These are phyloP conservation scores for Macadamia integrifolia DNA, from an alignment of 164 flowering plant species.

Conservation along the genomic window DNA sequence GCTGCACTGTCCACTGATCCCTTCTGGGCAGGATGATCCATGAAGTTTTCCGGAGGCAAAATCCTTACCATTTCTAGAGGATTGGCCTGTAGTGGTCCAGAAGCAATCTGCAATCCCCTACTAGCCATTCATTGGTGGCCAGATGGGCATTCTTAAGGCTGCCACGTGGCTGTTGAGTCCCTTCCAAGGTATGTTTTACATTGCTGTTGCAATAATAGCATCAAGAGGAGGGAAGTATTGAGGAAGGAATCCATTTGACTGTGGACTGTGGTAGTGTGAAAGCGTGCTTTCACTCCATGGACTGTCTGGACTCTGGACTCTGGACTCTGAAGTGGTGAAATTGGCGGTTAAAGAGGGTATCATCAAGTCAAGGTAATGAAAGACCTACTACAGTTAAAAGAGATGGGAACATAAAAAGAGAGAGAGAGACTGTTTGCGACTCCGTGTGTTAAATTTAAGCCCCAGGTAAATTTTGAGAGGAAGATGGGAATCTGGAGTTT, in stretches of 20 bases:
- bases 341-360: constrained; percentile 19
- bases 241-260: constrained; percentile 9
- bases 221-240: constrained; percentile 6
- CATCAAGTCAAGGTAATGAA: background rate
- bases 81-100: constrained; percentile 25
- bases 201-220: constrained; percentile 29
- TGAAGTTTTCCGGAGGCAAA: too few species aligned
- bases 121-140: constrained; percentile 20
- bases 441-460: background rate
- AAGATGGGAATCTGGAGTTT: background rate
- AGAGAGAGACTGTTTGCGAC: background rate
- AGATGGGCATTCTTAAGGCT: constrained; percentile 12
- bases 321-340: constrained; percentile 13
- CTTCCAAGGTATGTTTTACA: constrained; percentile 33
- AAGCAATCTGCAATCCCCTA: constrained; percentile 20
- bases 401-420: background rate
- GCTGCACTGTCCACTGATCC: too few species aligned
- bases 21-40: too few species aligned
- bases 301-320: too few species aligned
- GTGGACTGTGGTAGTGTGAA: constrained; percentile 27
- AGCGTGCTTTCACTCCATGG: constrained; percentile 1
- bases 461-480: background rate
- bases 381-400: constrained; percentile 9
- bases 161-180: constrained; percentile 29
- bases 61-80: background rate